Evolutionary conservation across 2,329 filamentous ascomycete species (phyloP).

Genomic region (Paecilomyces formosus): DNA sequence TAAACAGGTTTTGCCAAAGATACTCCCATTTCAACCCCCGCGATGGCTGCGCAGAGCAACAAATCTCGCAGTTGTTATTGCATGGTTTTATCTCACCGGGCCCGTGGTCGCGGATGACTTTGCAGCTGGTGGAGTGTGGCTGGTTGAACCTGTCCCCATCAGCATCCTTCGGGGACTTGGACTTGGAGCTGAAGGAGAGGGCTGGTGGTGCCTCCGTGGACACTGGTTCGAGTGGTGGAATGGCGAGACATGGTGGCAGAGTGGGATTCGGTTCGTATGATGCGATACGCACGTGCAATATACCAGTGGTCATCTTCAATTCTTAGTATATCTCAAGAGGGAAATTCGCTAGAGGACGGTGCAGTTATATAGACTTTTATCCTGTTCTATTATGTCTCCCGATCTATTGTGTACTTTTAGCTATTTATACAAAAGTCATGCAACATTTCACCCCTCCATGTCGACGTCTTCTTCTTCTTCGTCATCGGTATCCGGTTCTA

Average conservation of each 20-base stretch:
- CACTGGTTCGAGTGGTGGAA: constrained; percentile 51
- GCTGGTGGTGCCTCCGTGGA: constrained; percentile 61
- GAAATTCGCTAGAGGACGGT: too few relatives aligned
- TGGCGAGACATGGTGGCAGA: constrained; percentile 59
- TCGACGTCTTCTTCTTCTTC: constrained; percentile 30
- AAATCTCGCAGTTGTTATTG: constrained; percentile 56
- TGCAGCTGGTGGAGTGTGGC: constrained; percentile 64
- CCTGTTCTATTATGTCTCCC: not conserved
- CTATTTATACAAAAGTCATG: not conserved
- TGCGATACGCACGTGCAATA: not conserved
- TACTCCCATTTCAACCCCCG: constrained; percentile 33
- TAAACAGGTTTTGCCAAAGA: constrained; percentile 24
- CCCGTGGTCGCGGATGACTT: constrained; percentile 69
- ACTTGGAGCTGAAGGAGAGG: constrained; percentile 52
- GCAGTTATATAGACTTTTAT: constrained; percentile 1
- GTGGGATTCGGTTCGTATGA: constrained; percentile 36
- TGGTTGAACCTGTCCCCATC: constrained; percentile 74
- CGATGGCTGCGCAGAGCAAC: constrained; percentile 39
- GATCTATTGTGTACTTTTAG: not conserved
- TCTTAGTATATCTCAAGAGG: too few relatives aligned
- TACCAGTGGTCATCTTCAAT: not conserved
- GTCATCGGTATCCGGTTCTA: constrained; percentile 41
- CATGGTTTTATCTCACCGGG: constrained; percentile 63
- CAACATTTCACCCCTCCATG: constrained; percentile 13
- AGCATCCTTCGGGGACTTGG: constrained; percentile 63